Base-by-base conservation (phyloP, 441 rosid species). In the Croton setiger region DNA sequence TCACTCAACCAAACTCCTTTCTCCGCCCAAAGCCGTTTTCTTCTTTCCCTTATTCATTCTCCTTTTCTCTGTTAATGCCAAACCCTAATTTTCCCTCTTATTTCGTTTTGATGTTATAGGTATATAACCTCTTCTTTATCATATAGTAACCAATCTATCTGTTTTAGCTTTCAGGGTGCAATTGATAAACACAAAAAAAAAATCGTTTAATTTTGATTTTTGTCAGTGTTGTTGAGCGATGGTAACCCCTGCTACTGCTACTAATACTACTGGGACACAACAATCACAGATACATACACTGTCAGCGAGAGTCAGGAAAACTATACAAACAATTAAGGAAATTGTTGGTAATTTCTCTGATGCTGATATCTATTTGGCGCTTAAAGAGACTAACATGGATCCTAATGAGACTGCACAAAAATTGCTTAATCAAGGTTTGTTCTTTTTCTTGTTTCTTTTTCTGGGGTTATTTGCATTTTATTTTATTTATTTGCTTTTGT, bases 351-450 rank as follows among this genome's bases (percentile, higher is more conserved):
- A 82, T 78, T 92, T 85, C 78, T 85, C 97, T 67, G 97, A 93
- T 58, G 82, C 82, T 64, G 97, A 91, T 72, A 88, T 93, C 49
- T 84, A 87, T 66, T 69, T 67, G 65, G 90, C 87, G 31, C 83
- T 91, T 63, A 84, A 89, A 78, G 97, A 93, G 73, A 74, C 83
- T 33, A 69, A 82, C 81, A 93, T 93, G 98, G 93, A 91, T 68
- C 90, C 96, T 68, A 85, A 88, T 76, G 97, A 86, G 67, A 88
- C 96, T 45, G 73, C 84, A 66, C 91, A 89, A 77, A 93, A 81
- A 63, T 80, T 91, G 86, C 93, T 93, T 45, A 66, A 76, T 66
- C 94, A 87, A 89, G 98, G 85, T 86, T 56, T 11, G 60, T 60
- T 27, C 31, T n/a, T 41, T 4, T 12, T 23, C 35, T 12, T 44